phyloP scores from a whole-genome alignment of 2,329 filamentous ascomycete genomes.

The Diplocarpon rosae region DNA sequence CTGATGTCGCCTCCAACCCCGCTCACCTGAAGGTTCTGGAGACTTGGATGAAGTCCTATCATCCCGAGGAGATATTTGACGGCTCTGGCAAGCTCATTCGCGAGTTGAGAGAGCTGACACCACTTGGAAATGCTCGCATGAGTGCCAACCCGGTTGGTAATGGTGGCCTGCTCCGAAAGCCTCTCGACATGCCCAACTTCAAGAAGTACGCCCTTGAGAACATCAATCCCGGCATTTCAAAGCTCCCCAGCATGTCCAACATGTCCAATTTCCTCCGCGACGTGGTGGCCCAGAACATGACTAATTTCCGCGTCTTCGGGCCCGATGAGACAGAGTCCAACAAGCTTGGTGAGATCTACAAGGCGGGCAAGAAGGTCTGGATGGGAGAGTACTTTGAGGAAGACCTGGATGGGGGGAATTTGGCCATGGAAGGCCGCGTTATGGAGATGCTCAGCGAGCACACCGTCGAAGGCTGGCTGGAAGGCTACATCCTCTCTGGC shows the following conservation, averaged over 20 bases:
- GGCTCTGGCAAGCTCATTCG: conserved; percentile 50
- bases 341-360: conserved; percentile 62
- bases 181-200: conserved; percentile 61
- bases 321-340: conserved; percentile 77
- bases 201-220: conserved; percentile 53
- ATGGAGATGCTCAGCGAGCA: conserved; percentile 83
- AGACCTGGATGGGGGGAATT: conserved; percentile 63
- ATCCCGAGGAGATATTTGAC: conserved; percentile 61
- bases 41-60: conserved; percentile 67
- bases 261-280: conserved; percentile 59
- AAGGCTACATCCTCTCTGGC: conserved; percentile 66
- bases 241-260: conserved; percentile 55
- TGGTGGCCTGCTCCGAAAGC: conserved; percentile 55
- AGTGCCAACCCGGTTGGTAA: conserved; percentile 68
- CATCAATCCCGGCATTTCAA: conserved; percentile 45
- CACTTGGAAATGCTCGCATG: conserved; percentile 57
- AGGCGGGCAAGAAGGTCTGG: conserved; percentile 70
- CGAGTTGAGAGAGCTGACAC: conserved; percentile 54
- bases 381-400: conserved; percentile 69
- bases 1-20: conserved; percentile 55
- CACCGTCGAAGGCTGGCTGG: conserved; percentile 69
- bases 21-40: conserved; percentile 59
- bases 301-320: conserved; percentile 65
- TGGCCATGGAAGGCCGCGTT: conserved; percentile 56
- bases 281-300: conserved; percentile 51